Evolutionary conservation across 2,329 filamentous ascomycete genomes (phyloP).

Genomic region (Ophidiomyces ophidiicola): DNA sequence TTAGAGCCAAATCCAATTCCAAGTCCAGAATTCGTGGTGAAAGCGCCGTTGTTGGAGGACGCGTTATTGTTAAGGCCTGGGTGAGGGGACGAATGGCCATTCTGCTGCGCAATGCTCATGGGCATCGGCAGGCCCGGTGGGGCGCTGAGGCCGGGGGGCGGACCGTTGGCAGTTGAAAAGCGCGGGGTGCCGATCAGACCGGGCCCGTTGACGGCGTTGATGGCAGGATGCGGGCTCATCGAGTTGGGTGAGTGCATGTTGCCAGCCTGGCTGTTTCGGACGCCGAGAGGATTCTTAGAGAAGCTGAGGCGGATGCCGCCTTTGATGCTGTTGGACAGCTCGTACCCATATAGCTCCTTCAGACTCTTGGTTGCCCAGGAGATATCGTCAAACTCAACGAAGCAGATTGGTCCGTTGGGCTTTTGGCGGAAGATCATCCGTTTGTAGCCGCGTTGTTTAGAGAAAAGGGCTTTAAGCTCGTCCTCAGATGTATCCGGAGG

Average conservation of each 20-base stretch:
- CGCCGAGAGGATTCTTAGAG: conserved; percentile 91
- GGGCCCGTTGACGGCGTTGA: conserved; percentile 29
- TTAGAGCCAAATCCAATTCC: conserved; percentile 25
- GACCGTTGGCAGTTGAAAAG: conserved; percentile 59
- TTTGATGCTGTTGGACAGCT: conserved; percentile 81
- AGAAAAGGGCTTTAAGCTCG: conserved; percentile 87
- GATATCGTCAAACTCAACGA: conserved; percentile 93
- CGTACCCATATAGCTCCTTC: conserved; percentile 75
- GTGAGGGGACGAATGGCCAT: conserved; percentile 21
- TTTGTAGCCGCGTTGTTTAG: conserved; percentile 88
- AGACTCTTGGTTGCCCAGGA: conserved; percentile 84
- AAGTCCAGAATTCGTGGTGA: conserved; percentile 28
- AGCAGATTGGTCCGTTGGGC: conserved; percentile 94
- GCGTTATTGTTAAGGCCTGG: conserved; percentile 22
- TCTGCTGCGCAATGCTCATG: conserved; percentile 24
- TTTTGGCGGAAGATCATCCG: conserved; percentile 90
- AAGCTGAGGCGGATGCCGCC: conserved; percentile 92
- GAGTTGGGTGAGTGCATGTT: conserved; percentile 39
- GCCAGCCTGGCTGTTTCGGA: conserved; percentile 61
- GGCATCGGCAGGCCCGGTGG: conserved; percentile 55
- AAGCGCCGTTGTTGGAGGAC: conserved; percentile 23
- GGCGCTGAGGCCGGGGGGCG: conserved; percentile 66
- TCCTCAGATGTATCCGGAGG: conserved; percentile 88
- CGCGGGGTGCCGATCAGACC: conserved; percentile 45
- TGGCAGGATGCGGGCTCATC: conserved; percentile 31